A percentile compares a stretch with the other conserved stretches of the same genome.
phyloP scores from a whole-genome alignment of 176 grass and related monocot genomes.

The Cenchrus americanus region DNA sequence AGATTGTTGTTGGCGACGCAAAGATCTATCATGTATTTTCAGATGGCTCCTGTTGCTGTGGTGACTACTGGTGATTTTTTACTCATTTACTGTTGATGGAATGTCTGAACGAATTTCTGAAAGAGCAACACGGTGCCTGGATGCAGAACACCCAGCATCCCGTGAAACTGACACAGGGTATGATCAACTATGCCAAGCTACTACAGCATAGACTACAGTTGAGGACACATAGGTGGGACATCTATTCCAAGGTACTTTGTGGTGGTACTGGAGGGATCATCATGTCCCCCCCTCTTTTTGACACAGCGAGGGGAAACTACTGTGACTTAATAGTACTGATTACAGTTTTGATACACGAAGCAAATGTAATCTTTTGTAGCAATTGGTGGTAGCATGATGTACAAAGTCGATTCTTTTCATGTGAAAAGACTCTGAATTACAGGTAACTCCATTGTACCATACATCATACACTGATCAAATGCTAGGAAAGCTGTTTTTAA shows the following conservation, averaged over 20 bases:
- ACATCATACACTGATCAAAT: slow-evolving; percentile 48
- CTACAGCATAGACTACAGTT: slow-evolving; percentile 13
- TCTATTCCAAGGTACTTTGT: not conserved
- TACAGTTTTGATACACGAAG: not conserved
- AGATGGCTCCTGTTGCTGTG: slow-evolving; percentile 81
- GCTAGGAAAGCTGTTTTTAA: not conserved
- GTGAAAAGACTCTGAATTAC: not conserved
- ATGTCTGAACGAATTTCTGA: not conserved
- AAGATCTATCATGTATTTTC: slow-evolving; percentile 80
- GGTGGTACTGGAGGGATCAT: not conserved
- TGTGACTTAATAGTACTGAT: slow-evolving; percentile 11
- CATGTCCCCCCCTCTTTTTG: not conserved
- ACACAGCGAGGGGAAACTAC: not conserved
- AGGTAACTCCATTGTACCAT: slow-evolving; percentile 21
- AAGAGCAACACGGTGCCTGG: not conserved
- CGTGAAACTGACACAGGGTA: not conserved
- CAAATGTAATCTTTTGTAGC: slow-evolving; percentile 22
- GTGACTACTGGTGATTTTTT: slow-evolving; percentile 80
- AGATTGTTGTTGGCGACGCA: slow-evolving; percentile 79
- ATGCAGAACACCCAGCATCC: not conserved
- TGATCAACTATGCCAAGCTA: not conserved
- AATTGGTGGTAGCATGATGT: slow-evolving; percentile 28
- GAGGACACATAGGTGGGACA: not conserved
- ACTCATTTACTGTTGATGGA: not conserved
- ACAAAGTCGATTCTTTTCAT: not conserved